Evolutionary conservation across 1,284 basidiomycete genomes (phyloP).

Genomic region (Leccinum fuscescens): DNA sequence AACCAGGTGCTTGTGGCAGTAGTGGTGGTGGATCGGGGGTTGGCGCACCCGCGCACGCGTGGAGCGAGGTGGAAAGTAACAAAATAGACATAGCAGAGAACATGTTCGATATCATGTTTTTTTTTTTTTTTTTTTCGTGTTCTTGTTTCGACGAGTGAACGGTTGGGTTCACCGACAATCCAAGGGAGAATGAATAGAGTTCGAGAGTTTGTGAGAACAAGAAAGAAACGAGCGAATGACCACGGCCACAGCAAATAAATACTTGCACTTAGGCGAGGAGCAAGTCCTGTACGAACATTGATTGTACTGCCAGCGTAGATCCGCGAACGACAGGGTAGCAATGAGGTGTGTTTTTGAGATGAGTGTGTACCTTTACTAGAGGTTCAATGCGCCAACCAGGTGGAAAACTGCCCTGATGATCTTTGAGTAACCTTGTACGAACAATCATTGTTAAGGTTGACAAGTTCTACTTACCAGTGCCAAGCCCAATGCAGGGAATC

Average conservation of each 20-base stretch:
- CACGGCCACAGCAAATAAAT: constrained; percentile 9
- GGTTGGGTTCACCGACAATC: neutral
- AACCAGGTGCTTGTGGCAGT: constrained; percentile 7
- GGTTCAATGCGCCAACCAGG: neutral
- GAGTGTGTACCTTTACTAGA: neutral
- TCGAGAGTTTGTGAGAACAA: neutral
- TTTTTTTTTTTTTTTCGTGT: neutral
- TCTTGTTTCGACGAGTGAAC: neutral
- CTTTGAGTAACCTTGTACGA: neutral
- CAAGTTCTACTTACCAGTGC: neutral
- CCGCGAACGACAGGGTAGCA: no score
- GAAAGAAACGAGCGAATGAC: neutral
- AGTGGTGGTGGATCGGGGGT: constrained; percentile 13
- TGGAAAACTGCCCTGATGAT: neutral
- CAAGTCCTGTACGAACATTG: neutral
- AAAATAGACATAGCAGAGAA: constrained; percentile 12
- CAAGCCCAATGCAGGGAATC: neutral
- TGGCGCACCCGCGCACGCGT: constrained; percentile 4
- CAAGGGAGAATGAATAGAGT: neutral
- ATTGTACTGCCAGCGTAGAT: no score
- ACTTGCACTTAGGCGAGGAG: neutral
- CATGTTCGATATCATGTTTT: constrained; percentile 16
- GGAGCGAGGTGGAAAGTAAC: constrained; percentile 14
- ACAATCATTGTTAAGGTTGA: neutral
- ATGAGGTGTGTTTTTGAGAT: neutral